phyloP scores from a whole-genome alignment of 2,329 filamentous ascomycete genomes.

The Plectosphaerella plurivora region DNA sequence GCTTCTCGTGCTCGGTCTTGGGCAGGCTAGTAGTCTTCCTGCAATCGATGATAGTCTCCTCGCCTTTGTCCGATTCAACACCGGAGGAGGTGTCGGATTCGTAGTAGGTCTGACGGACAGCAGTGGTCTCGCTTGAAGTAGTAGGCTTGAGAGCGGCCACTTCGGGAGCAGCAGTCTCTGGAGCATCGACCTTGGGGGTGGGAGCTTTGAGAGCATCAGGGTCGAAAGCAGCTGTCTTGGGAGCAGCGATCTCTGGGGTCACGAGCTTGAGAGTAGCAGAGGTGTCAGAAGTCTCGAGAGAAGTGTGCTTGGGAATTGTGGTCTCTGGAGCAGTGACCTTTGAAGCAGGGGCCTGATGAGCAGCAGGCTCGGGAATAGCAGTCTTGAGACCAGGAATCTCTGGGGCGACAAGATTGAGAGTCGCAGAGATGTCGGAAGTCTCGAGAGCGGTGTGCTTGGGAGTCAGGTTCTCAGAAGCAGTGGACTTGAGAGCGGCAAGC shows the following conservation, averaged over 20 bases:
- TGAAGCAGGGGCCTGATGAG: neutral
- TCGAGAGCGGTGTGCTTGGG: too few species aligned
- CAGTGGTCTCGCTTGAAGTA: neutral
- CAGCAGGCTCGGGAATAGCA: neutral
- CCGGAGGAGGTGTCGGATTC: neutral
- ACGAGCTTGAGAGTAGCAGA: neutral
- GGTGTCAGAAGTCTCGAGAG: neutral
- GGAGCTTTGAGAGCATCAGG: too few species aligned
- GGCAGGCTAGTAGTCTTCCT: too few species aligned
- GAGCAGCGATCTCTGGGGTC: too few species aligned
- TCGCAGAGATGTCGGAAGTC: too few species aligned
- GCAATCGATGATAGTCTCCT: neutral
- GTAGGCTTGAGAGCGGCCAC: neutral
- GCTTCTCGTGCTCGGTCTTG: too few species aligned
- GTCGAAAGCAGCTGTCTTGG: too few species aligned
- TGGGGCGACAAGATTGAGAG: too few species aligned
- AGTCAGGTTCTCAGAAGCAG: neutral
- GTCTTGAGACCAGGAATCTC: too few species aligned
- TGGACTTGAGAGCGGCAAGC: neutral
- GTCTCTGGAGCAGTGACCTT: too few species aligned
- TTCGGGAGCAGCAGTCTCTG: too few species aligned
- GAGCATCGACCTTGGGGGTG: too few species aligned
- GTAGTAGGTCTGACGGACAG: neutral
- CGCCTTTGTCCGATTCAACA: neutral
- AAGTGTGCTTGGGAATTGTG: neutral